phyloP scores from a whole-genome alignment of 805 yeast species.

The Candida patagonica region DNA sequence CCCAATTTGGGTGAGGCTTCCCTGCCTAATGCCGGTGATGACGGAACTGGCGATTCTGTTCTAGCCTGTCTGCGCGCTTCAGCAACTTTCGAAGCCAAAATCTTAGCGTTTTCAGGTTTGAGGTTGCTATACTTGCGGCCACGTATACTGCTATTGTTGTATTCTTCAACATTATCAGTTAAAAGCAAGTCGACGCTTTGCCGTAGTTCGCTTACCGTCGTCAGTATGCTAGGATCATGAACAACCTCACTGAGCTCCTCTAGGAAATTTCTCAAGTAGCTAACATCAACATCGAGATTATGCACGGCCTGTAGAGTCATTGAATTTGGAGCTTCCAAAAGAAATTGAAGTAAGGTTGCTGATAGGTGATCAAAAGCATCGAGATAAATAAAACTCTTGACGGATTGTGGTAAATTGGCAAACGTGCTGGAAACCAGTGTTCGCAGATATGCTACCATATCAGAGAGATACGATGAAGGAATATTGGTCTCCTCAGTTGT shows the following conservation, averaged over 20 bases:
- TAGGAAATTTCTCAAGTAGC: conserved; percentile 55
- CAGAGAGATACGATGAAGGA: conserved; percentile 69
- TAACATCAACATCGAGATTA: conserved; percentile 73
- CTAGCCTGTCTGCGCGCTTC: conserved; percentile 10
- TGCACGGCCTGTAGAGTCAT: conserved; percentile 53
- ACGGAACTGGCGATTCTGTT: neutral
- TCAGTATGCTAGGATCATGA: conserved; percentile 37
- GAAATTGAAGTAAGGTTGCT: conserved; percentile 51
- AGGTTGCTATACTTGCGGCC: conserved; percentile 66
- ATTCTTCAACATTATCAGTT: conserved; percentile 50
- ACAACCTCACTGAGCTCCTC: conserved; percentile 23
- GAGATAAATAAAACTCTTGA: conserved; percentile 70
- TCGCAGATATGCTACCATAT: conserved; percentile 75
- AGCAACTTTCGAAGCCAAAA: conserved; percentile 42
- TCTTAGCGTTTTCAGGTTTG: conserved; percentile 60
- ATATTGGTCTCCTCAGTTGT: conserved; percentile 42
- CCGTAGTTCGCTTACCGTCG: conserved; percentile 73
- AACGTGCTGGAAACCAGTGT: conserved; percentile 81
- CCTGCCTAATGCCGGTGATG: neutral
- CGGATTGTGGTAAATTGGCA: conserved; percentile 67
- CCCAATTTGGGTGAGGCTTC: conserved; percentile 1
- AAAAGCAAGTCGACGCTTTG: conserved; percentile 70
- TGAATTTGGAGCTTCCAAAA: conserved; percentile 41
- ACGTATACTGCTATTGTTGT: conserved; percentile 44
- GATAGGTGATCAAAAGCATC: conserved; percentile 83